A percentile compares a stretch with the other conserved stretches of the same genome.
These are phyloP conservation scores for Dryas octopetala DNA, from an alignment of 306 rosid genomes.

Conservation along the genomic window DNA sequence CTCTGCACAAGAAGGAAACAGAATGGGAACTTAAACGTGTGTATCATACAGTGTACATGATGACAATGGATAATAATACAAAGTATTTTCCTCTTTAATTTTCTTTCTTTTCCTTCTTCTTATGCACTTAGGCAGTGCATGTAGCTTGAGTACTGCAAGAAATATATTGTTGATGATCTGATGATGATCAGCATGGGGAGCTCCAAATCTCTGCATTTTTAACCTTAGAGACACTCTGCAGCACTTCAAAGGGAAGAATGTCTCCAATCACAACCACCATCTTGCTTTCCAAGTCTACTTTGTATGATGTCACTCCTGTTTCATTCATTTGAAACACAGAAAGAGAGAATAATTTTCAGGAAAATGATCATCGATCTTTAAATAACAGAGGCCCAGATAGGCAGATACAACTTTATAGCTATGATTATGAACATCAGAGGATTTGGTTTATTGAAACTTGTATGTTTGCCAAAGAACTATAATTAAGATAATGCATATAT, in stretches of 20 bases:
- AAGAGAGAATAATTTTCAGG: not conserved
- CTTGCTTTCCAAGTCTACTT: slow-evolving; percentile 75
- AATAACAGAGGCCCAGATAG: too few species aligned
- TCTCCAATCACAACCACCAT: slow-evolving; percentile 85
- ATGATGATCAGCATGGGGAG: slow-evolving; percentile 24
- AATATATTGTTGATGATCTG: not conserved
- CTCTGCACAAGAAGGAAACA: not conserved
- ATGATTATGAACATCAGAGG: too few species aligned
- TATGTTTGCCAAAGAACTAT: too few species aligned
- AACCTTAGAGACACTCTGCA: slow-evolving; percentile 80
- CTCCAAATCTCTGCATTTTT: slow-evolving; percentile 73
- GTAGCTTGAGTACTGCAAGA: not conserved
- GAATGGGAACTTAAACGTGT: too few species aligned
- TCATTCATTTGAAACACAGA: not conserved
- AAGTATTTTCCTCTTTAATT: not conserved
- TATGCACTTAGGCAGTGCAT: not conserved
- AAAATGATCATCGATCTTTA: not conserved
- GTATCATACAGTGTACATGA: not conserved
- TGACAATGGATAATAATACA: not conserved
- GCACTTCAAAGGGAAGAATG: slow-evolving; percentile 78
- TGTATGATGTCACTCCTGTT: slow-evolving; percentile 78
- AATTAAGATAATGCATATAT: too few species aligned
- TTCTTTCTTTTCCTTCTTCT: not conserved
- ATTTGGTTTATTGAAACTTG: too few species aligned
- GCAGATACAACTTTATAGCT: too few species aligned